Evolutionary conservation across 306 rosid genomes (phyloP).

Genomic region (Vigna unguiculata): DNA sequence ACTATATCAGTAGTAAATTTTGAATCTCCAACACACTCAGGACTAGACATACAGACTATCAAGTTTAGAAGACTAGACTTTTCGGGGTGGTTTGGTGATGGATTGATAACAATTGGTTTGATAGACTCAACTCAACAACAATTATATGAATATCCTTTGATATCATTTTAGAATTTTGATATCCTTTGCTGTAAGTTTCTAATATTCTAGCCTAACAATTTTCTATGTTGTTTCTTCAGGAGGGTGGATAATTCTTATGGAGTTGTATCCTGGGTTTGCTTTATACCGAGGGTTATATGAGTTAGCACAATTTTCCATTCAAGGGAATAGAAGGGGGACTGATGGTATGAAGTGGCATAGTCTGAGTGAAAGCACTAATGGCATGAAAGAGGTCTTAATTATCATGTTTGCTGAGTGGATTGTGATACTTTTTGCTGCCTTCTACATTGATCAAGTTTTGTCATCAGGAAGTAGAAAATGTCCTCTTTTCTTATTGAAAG

Average conservation of each 20-base stretch:
- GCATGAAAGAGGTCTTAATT: conserved; percentile 72
- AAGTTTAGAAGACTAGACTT: not conserved
- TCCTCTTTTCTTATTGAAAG: conserved; percentile 66
- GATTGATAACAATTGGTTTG: not conserved
- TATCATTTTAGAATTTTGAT: not conserved
- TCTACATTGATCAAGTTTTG: conserved; percentile 66
- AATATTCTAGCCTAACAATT: conserved; percentile 29
- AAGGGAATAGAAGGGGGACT: conserved; percentile 47
- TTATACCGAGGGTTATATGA: conserved; percentile 82
- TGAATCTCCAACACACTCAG: not conserved
- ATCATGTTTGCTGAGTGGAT: conserved; percentile 81
- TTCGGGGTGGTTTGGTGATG: not conserved
- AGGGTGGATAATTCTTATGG: conserved; percentile 62
- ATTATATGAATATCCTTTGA: not conserved
- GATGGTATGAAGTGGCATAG: conserved; percentile 79
- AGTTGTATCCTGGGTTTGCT: conserved; percentile 85
- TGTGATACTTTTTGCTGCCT: conserved; percentile 59
- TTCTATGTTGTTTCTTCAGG: conserved; percentile 54
- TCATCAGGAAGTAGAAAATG: conserved; percentile 64
- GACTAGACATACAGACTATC: not conserved
- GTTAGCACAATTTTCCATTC: conserved; percentile 57
- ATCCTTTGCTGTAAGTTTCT: conserved; percentile 33
- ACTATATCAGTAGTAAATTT: not conserved
- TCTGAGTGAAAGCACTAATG: conserved; percentile 59
- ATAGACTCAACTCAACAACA: not conserved